These are phyloP conservation scores for Eucalyptus melliodora DNA, from an alignment of 345 rosid species.

Conservation along the genomic window DNA sequence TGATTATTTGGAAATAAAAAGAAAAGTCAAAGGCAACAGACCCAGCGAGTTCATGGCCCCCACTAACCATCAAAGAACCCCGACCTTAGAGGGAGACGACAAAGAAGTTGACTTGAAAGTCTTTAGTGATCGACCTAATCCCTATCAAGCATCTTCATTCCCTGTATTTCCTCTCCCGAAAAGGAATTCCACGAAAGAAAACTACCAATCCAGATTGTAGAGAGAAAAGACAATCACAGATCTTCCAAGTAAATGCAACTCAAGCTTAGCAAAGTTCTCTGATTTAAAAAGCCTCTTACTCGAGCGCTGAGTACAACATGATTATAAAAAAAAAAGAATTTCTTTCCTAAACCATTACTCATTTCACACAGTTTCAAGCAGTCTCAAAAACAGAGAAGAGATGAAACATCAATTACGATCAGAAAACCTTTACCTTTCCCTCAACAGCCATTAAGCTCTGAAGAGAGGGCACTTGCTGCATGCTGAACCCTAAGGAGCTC, in stretches of 20 bases:
- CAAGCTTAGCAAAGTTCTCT: not conserved
- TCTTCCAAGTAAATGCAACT: not conserved
- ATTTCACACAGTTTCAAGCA: not conserved
- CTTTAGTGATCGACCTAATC: not conserved
- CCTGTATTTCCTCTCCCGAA: not conserved
- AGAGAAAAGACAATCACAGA: not conserved
- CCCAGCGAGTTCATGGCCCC: not conserved
- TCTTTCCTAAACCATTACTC: not conserved
- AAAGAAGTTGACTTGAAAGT: not conserved
- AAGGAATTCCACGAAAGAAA: not conserved
- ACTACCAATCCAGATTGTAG: not conserved
- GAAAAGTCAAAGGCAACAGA: not conserved
- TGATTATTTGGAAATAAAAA: not conserved
- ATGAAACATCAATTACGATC: not conserved
- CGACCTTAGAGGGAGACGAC: not conserved
- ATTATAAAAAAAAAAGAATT: not conserved
- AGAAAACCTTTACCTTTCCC: conserved; percentile 32
- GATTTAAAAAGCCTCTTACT: not conserved
- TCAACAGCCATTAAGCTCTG: conserved; percentile 42
- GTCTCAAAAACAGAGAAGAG: not conserved
- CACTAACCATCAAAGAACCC: not conserved
- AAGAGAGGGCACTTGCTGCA: conserved; percentile 57
- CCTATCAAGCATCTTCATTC: not conserved
- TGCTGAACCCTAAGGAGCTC: conserved; percentile 48
- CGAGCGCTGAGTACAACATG: not conserved